Base-by-base conservation (phyloP, 1,284 basidiomycete species). In the Irpex lacteus region DNA sequence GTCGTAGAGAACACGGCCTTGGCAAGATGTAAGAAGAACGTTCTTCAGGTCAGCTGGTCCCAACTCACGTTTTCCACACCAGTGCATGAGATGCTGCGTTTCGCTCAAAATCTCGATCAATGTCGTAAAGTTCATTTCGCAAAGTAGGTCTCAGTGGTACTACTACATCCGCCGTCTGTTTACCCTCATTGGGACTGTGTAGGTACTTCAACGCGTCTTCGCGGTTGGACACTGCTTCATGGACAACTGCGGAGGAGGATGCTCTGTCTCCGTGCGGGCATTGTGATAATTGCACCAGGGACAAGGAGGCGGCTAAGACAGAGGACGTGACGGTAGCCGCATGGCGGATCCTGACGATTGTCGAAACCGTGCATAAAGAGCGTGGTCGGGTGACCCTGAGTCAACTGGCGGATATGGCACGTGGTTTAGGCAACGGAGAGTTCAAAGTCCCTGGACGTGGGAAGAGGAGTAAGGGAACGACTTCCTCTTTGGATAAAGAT, bases 251-350 rank as follows among this genome's bases (percentile, higher is more conserved):
- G 32, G 85, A 87, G 49, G 79, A 82, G 3, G 82, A 84, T 62
- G 86, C 86, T 5, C 80, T 86, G 40, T 81, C 85, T 18, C 81
- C 75, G 3, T 98, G 96, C 70, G 91, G 90, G 0, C 90, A 94
- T 71, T 98, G 96, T 77, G 96, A 98, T 78, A 98, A 98, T 73
- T 96, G 95, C 75, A 84, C 75, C 18, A 85, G 92, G 50, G 70
- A 81, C 18, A 77, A 82, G 3, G 82, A 81, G 0, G 78, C 79
- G 2, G 73, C 91, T 64, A 78, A 83, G 13, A 75, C 11, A 44
- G 15, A 78, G 63, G 90, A 95, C 69, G 87, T 90, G 34, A 92
- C 92, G 1, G 65, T 88, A 0, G 85, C 88, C 56, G 83, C 90
- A 8, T 96, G 93, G 90, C 87, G 90, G 71, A 78, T 92, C 5